Base-by-base conservation (phyloP, 495 filamentous ascomycete genomes). In the Aspergillus olivimuriae region DNA sequence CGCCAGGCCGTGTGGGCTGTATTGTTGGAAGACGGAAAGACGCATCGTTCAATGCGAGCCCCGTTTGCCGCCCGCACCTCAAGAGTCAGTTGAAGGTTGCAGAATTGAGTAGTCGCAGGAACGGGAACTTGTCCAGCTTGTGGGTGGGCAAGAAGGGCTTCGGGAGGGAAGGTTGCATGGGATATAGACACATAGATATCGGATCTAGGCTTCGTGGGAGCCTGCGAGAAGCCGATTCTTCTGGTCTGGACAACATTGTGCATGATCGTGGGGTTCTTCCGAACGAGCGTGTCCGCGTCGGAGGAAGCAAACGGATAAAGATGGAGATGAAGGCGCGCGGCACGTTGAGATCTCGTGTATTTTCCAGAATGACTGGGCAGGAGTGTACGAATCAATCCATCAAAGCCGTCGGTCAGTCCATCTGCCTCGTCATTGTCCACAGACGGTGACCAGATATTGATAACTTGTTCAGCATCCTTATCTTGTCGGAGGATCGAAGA, bases 211-310 rank as follows among this genome's bases (percentile, higher is more conserved):
- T 86, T 86, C 0, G 84, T 87, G 1, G 92, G 92, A 6, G 89
- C 90, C 15, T 89, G 89, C 2, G 92, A 83, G 63, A 99, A 99
- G n/a, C 89, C 91, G 53, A 95, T 89, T 60, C 91, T 89, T 48
- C 74, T 78, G 4, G 89, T 91, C 51, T 82, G 82, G 46, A 74
- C 74, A 44, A 96, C 77, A 32, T 82, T 80, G 41, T 94, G 86
- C 26, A 97, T 77, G 4, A 94, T 67, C 0, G 92, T 97, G 7
- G 91, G 94, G 11, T 90, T 96, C 34, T 82, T 77, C 46, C 82
- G 82, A 45, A 97, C 81, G 21, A 99, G 75, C 2, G 64, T 70
- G 50, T 89, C 89, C 0, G 87, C 78, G 52, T 96, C 89, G 4
- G 81, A 71, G 43, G 76, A 69, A 18, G 75, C 72, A 58, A 95